A percentile compares a stretch with the other conserved stretches of the same genome.
phyloP scores from a whole-genome alignment of 2,329 filamentous ascomycete genomes.

The Verticillium alfalfae region DNA sequence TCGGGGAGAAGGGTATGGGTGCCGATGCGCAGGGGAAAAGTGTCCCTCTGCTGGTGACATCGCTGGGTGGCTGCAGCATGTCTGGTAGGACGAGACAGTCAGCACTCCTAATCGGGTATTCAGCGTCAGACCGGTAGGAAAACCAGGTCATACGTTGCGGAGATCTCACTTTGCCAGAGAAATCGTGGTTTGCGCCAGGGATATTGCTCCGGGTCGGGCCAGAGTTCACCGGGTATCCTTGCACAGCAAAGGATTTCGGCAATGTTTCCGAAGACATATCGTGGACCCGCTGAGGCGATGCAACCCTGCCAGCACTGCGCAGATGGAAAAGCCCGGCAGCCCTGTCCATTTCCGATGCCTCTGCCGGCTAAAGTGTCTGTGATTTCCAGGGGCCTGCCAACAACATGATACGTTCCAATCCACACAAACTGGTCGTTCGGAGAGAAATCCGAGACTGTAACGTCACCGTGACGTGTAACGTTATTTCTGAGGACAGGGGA shows the following conservation, averaged over 20 bases:
- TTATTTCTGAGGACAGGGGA: not conserved
- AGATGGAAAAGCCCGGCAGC: not conserved
- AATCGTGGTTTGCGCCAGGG: not conserved
- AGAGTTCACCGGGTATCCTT: conserved; percentile 3
- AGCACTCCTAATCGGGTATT: not conserved
- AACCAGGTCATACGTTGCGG: not conserved
- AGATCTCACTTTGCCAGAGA: not conserved
- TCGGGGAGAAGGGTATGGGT: not conserved
- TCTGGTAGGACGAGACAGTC: not conserved
- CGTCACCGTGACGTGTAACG: not conserved
- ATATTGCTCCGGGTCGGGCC: not conserved
- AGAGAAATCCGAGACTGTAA: not conserved
- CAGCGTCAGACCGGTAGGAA: not conserved
- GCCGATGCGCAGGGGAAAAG: not conserved
- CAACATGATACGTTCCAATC: not conserved
- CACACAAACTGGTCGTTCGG: not conserved
- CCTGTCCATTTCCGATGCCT: not conserved
- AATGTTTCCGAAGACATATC: not conserved
- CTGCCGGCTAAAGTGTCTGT: not conserved
- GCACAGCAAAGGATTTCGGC: not conserved
- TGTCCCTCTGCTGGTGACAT: not conserved
- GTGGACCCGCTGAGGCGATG: not conserved
- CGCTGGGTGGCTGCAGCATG: not conserved
- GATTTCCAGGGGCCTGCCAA: not conserved
- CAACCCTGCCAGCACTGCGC: not conserved